phyloP scores from a whole-genome alignment of 305 asterid genomes.

The Plantago coronopus region DNA sequence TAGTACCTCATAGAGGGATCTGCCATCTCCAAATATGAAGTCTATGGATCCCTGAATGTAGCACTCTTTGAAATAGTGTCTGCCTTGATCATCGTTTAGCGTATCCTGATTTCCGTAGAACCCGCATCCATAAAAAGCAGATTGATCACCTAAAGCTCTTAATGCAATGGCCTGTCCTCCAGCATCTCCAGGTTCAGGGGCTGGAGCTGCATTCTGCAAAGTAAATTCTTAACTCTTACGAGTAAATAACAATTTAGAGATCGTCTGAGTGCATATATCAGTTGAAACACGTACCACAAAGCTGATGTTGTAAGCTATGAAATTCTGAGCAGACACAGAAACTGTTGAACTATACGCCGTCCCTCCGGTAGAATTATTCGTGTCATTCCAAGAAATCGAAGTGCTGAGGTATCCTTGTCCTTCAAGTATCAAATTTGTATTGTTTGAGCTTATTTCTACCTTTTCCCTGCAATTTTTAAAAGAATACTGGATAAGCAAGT shows the following conservation, averaged over 20 bases:
- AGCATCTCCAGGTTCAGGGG: conserved; percentile 55
- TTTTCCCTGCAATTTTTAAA: conserved; percentile 45
- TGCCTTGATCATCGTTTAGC: conserved; percentile 64
- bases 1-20: conserved; percentile 65
- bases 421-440: conserved; percentile 62
- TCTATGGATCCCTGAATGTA: conserved; percentile 82
- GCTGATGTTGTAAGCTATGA: conserved; percentile 72
- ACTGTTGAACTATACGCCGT: conserved; percentile 55
- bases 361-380: conserved; percentile 71
- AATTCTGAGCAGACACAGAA: conserved; percentile 46
- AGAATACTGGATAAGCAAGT: background rate
- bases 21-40: conserved; percentile 76
- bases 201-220: conserved; percentile 62
- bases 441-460: conserved; percentile 48
- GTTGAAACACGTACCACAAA: conserved; percentile 46
- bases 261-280: background rate
- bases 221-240: background rate
- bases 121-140: conserved; percentile 84
- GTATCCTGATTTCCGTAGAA: conserved; percentile 84
- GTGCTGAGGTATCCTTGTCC: conserved; percentile 76
- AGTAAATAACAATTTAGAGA: background rate
- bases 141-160: conserved; percentile 53
- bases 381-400: conserved; percentile 73
- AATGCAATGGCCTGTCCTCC: conserved; percentile 76
- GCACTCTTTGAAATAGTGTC: conserved; percentile 75